A percentile compares a stretch with the other conserved stretches of the same genome.
Conservation (phyloP, 805 yeast species). For the Starmerella lactis-condensi region DNA sequence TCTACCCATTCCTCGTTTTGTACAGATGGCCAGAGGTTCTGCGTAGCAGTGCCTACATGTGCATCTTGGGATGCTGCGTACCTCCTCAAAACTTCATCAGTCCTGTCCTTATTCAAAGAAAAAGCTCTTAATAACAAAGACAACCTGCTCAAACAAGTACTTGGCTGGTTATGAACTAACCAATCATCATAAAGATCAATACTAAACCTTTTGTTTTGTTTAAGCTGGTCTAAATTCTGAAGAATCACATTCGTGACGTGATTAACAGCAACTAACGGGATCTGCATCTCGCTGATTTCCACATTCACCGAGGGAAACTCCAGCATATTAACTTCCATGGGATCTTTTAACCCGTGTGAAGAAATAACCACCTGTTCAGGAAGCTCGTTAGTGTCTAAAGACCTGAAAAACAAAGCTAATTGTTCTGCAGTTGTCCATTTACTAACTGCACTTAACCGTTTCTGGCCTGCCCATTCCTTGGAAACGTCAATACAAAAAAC, state of each 20-base stretch:
- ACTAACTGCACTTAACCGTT: conserved; percentile 76
- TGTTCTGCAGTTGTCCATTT: conserved; percentile 99
- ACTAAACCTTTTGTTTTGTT: background rate
- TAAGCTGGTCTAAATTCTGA: background rate
- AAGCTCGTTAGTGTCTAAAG: conserved; percentile 82
- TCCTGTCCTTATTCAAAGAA: conserved; percentile 61
- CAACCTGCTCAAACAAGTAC: conserved; percentile 83
- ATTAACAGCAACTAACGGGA: conserved; percentile 82
- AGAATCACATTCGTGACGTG: too few species aligned
- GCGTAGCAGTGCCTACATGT: too few species aligned
- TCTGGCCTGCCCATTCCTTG: conserved; percentile 85
- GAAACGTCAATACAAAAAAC: conserved; percentile 81
- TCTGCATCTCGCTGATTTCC: conserved; percentile 68
- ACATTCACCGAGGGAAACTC: conserved; percentile 87
- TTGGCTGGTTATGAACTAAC: conserved; percentile 64
- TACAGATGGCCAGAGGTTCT: conserved; percentile 96
- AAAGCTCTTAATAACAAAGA: conserved; percentile 67
- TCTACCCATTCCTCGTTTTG: conserved; percentile 80
- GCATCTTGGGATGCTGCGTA: too few species aligned
- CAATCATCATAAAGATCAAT: conserved; percentile 91
- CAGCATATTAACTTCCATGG: conserved; percentile 88
- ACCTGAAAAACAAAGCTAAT: conserved; percentile 74
- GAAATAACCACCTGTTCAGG: conserved; percentile 85
- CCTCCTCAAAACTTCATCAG: too few species aligned
- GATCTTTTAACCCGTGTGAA: conserved; percentile 79